Percentiles rank a stretch among this genome's conserved stretches.
Conservation (phyloP, 2,329 filamentous ascomycete genomes). For the Epichloe elymi region DNA sequence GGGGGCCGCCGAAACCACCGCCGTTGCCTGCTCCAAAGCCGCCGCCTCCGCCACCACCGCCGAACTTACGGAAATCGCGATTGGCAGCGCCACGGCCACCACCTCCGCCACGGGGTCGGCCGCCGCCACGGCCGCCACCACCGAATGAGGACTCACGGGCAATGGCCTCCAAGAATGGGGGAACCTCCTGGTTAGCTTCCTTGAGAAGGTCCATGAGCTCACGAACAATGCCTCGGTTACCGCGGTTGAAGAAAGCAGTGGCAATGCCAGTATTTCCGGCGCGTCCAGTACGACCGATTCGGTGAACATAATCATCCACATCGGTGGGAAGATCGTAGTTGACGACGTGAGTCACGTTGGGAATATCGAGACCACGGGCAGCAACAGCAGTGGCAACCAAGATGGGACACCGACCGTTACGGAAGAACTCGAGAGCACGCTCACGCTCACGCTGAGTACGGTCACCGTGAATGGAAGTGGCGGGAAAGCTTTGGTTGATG, state of each 20-base stretch:
- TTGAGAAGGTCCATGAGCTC: conserved; percentile 96
- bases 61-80: conserved; percentile 81
- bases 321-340: conserved; percentile 99
- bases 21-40: conserved; percentile 28
- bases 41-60: conserved; percentile 34
- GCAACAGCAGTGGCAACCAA: conserved; percentile 94
- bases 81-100: conserved; percentile 60
- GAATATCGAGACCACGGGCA: conserved; percentile 81
- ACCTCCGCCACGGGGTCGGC: conserved; percentile 38
- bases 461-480: conserved; percentile 96
- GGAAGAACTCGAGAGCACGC: conserved; percentile 94
- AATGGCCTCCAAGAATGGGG: conserved; percentile 90
- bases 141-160: conserved; percentile 86
- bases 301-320: conserved; percentile 97
- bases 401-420: conserved; percentile 88
- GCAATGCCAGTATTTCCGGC: conserved; percentile 97
- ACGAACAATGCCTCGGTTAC: conserved; percentile 93
- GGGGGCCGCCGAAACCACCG: conserved; percentile 18
- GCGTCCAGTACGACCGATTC: conserved; percentile 99
- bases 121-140: conserved; percentile 51
- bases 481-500: conserved; percentile 96
- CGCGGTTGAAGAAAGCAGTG: conserved; percentile 99
- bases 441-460: conserved; percentile 98
- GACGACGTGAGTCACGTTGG: conserved; percentile 92
- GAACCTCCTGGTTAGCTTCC: conserved; percentile 96